Evolutionary conservation across 2,329 filamentous ascomycete species (phyloP).

Genomic region (Sporothrix phasma): DNA sequence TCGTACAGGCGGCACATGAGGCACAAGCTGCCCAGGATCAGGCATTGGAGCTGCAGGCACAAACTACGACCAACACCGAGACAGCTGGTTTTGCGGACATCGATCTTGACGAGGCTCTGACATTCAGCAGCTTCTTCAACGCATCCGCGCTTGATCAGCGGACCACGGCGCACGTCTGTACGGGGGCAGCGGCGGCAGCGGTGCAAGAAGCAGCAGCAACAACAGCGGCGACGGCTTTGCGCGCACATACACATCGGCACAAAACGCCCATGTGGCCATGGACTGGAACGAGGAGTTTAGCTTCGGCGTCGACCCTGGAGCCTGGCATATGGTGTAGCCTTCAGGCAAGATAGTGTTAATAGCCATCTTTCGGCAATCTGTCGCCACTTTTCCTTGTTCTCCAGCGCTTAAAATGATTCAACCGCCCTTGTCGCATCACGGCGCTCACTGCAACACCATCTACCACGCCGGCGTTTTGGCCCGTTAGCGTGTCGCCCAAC

Average conservation of each 20-base stretch:
- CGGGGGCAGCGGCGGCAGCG: not conserved
- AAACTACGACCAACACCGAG: not conserved
- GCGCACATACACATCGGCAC: not conserved
- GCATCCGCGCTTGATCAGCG: not conserved
- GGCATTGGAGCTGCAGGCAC: not conserved
- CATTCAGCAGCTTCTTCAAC: slow-evolving; percentile 1
- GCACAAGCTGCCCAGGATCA: not conserved
- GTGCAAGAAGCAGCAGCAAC: not conserved
- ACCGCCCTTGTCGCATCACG: not conserved
- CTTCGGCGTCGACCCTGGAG: not conserved
- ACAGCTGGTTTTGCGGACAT: not conserved
- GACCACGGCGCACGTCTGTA: not conserved
- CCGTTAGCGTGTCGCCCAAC: slow-evolving; percentile 1
- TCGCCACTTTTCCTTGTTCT: not conserved
- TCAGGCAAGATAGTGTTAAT: not conserved
- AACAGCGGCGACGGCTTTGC: not conserved
- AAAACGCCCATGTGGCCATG: not conserved
- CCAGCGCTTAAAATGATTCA: not conserved
- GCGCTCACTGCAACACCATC: not conserved
- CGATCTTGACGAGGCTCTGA: slow-evolving; percentile 8
- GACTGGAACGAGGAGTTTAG: slow-evolving; percentile 10
- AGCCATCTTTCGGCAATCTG: not conserved
- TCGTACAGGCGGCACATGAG: not conserved
- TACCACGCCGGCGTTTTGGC: not conserved
- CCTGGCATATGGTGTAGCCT: not conserved